Evolutionary conservation across 202 grass and related monocot genomes (phyloP).

Genomic region (Bolboschoenoplectus hybrid): DNA sequence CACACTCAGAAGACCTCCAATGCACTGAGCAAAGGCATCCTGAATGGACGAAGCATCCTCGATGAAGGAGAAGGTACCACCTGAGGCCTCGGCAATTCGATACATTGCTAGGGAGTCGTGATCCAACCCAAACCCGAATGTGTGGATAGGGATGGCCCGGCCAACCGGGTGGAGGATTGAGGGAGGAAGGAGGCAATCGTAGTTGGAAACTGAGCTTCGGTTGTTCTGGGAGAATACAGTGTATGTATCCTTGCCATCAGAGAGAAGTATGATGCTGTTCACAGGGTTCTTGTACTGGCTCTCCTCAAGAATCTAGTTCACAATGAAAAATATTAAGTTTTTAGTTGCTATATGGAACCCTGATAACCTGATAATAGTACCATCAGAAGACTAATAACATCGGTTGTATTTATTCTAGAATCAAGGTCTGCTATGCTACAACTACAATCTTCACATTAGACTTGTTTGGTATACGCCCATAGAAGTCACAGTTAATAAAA

Average conservation of each 20-base stretch:
- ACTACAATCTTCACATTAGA: background rate
- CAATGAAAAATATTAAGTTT: background rate
- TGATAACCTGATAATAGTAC: background rate
- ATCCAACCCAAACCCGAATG: conserved; percentile 72
- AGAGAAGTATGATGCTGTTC: conserved; percentile 68
- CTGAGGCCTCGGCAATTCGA: conserved; percentile 53
- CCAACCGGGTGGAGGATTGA: conserved; percentile 25
- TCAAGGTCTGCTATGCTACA: background rate
- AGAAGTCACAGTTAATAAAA: background rate
- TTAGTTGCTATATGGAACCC: background rate
- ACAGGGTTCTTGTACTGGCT: conserved; percentile 51
- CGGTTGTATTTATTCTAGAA: background rate
- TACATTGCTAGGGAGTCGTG: conserved; percentile 74
- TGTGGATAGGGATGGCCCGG: conserved; percentile 56
- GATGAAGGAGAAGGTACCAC: conserved; percentile 82
- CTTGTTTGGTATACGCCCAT: background rate
- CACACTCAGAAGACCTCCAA: conserved; percentile 70
- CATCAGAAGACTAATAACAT: background rate
- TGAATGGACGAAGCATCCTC: conserved; percentile 65
- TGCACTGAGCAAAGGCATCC: conserved; percentile 85
- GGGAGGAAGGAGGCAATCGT: conserved; percentile 67
- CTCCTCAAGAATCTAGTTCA: conserved; percentile 48
- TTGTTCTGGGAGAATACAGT: background rate
- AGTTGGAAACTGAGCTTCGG: background rate
- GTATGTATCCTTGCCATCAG: conserved; percentile 71